Evolutionary conservation across 2,329 filamentous ascomycete genomes (phyloP), one percentile per base, ranked within the genome.

Genomic region (Mycocentrospora acerina): DNA sequence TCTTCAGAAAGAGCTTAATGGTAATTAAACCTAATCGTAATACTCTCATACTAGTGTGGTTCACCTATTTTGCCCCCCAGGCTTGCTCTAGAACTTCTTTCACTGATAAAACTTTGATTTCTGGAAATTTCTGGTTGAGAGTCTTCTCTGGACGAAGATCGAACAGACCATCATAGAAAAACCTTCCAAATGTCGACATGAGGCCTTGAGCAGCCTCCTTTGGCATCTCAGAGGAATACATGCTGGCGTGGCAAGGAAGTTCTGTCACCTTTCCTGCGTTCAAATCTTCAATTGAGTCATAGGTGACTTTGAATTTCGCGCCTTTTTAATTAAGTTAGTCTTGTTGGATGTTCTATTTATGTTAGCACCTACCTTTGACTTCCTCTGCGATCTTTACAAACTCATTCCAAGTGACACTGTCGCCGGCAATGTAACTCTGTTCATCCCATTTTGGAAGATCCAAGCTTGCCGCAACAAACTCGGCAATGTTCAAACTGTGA

Each of bases 401-500:
- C 44, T 76, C 56, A 25, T 76, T 75, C 45, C 64, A 69, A 0
- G 72, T 73, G 6, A 69, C 39, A 19, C 67, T 64, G 34, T 76
- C 74, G 2, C 73, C 47, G 35, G 49, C 62, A 2, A 50, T 48
- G 7, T 56, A 15, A 13, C 33, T 15, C 6, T 24, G 51, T 22
- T 64, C 55, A 1, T 71, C 65, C 74, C 74, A 55, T 8, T 49
- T 44, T 9, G 34, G 18, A 16, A 52, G 22, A 4, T 22, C 32
- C 22, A 57, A 24, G 5, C 37, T 18, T 14, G 41, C 40, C 10
- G 46, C 47, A 0, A 49, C 45, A 27, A 55, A 57, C 12, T 40
- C 44, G 1, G 29, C 53, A 12, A 57, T 19, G 29, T 57, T 50
- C 15, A 42, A 40, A 11, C 40, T 55, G 37, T 55, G 46, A 5